A percentile compares a stretch with the other conserved stretches of the same genome.
These are phyloP conservation scores for Penicillium canariense DNA, from an alignment of 495 filamentous ascomycete species.

Conservation along the genomic window DNA sequence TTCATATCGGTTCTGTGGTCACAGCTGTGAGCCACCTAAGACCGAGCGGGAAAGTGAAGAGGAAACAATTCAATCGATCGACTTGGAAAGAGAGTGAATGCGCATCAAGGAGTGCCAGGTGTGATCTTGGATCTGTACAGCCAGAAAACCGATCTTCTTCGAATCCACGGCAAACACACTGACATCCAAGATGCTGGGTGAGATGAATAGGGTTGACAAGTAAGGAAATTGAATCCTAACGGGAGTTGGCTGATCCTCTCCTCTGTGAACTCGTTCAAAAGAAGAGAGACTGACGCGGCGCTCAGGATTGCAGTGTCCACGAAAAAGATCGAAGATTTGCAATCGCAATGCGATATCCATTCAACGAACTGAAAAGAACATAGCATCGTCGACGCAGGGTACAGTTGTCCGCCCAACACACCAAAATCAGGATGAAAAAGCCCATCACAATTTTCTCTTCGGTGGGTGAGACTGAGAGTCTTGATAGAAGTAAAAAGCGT, in stretches of 20 bases:
- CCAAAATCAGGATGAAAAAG: slow-evolving; percentile 15
- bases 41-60: slow-evolving; percentile 3
- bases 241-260: slow-evolving; percentile 8
- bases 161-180: neutral
- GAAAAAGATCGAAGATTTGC: neutral
- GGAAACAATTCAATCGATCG: slow-evolving; percentile 19
- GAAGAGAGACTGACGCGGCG: neutral
- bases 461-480: slow-evolving; percentile 7
- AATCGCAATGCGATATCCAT: slow-evolving; percentile 1
- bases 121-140: neutral
- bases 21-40: neutral
- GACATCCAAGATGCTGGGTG: neutral
- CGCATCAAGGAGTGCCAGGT: neutral
- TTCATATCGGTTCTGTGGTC: slow-evolving; percentile 6
- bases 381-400: neutral
- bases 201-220: neutral
- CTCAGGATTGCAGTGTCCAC: neutral
- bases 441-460: slow-evolving; percentile 30
- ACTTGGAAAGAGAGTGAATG: slow-evolving; percentile 17
- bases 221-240: slow-evolving; percentile 14
- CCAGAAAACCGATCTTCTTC: neutral
- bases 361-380: neutral
- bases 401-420: neutral
- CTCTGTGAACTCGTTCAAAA: neutral
- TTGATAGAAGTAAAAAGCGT: neutral